A percentile compares a stretch with the other conserved stretches of the same genome.
Evolutionary conservation across 768 basidiomycete species (phyloP).

Genomic region (Leccinum incarnatum): DNA sequence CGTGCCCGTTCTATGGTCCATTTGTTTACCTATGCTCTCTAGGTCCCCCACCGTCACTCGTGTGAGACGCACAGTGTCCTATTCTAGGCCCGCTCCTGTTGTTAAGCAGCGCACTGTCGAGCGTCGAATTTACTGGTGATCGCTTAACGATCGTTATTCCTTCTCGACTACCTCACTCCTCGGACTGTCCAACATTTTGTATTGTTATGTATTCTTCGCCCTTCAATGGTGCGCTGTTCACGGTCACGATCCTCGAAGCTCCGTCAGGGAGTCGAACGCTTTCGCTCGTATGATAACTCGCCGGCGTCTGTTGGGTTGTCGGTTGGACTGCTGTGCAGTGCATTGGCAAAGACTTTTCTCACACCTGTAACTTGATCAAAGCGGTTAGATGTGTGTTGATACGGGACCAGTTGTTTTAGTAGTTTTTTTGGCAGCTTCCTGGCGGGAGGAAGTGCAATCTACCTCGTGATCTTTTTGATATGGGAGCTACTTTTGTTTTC

Average conservation of each 20-base stretch:
- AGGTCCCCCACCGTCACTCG: conserved; percentile 81
- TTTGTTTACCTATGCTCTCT: conserved; percentile 5
- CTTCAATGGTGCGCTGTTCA: conserved; percentile 5
- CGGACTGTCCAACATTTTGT: conserved; percentile 28
- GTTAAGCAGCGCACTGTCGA: conserved; percentile 59
- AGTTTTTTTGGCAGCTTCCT: conserved; percentile 7
- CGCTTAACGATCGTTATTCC: background rate
- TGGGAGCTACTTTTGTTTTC: background rate
- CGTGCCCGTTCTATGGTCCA: background rate
- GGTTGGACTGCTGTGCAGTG: conserved; percentile 21
- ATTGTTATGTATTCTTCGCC: conserved; percentile 30
- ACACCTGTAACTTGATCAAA: conserved; percentile 8
- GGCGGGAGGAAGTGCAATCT: conserved; percentile 10
- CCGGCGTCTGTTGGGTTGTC: conserved; percentile 10
- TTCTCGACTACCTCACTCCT: conserved; percentile 3
- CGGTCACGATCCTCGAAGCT: conserved; percentile 49
- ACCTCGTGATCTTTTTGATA: background rate
- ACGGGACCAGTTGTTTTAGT: conserved; percentile 12
- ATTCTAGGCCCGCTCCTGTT: conserved; percentile 45
- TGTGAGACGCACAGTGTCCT: conserved; percentile 69
- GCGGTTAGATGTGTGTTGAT: conserved; percentile 20
- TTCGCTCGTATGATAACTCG: conserved; percentile 20
- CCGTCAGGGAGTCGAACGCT: conserved; percentile 43
- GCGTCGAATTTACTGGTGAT: conserved; percentile 74
- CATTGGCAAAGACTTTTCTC: conserved; percentile 12